These are phyloP conservation scores for Blastomyces silverae DNA, from an alignment of 2,329 filamentous ascomycete species.

Conservation along the genomic window DNA sequence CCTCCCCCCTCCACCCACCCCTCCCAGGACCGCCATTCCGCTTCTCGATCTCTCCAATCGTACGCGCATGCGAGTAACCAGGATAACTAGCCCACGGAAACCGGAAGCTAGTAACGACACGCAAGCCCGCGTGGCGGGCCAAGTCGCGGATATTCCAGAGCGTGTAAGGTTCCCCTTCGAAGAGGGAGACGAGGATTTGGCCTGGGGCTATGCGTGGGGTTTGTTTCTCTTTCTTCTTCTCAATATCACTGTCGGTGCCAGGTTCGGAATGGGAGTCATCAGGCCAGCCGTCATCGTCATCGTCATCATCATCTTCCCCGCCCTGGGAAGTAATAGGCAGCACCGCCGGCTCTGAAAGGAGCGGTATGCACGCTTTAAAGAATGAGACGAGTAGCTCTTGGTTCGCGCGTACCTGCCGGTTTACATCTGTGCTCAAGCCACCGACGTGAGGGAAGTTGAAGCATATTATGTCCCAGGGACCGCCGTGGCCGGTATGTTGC, in stretches of 20 bases:
- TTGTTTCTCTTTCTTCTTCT: slow-evolving; percentile 18
- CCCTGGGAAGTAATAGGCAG: slow-evolving; percentile 17
- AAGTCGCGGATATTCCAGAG: slow-evolving; percentile 92
- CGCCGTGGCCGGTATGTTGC: slow-evolving; percentile 22
- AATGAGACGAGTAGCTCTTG: slow-evolving; percentile 54
- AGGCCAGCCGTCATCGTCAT: slow-evolving; percentile 17
- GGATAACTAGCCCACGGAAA: slow-evolving; percentile 45
- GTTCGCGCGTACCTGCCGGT: slow-evolving; percentile 88
- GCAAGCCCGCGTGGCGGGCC: slow-evolving; percentile 58
- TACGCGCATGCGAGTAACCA: slow-evolving; percentile 44
- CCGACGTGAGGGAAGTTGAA: slow-evolving; percentile 99
- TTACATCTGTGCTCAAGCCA: slow-evolving; percentile 85
- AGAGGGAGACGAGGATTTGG: slow-evolving; percentile 73
- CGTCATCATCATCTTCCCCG: slow-evolving; percentile 20
- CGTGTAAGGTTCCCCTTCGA: slow-evolving; percentile 90
- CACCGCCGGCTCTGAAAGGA: slow-evolving; percentile 32
- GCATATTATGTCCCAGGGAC: slow-evolving; percentile 66
- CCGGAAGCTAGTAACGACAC: slow-evolving; percentile 43
- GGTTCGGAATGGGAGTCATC: slow-evolving; percentile 1
- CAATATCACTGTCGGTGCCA: slow-evolving; percentile 18
- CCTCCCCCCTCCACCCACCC: slow-evolving; percentile 44
- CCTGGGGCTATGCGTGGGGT: slow-evolving; percentile 32
- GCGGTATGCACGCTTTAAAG: slow-evolving; percentile 41
- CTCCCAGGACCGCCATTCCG: slow-evolving; percentile 32
- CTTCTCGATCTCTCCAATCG: slow-evolving; percentile 41